Evolutionary conservation across 1,139 yeast species (phyloP), one percentile per base, ranked within the genome.

Genomic region (Taphrina communis): DNA sequence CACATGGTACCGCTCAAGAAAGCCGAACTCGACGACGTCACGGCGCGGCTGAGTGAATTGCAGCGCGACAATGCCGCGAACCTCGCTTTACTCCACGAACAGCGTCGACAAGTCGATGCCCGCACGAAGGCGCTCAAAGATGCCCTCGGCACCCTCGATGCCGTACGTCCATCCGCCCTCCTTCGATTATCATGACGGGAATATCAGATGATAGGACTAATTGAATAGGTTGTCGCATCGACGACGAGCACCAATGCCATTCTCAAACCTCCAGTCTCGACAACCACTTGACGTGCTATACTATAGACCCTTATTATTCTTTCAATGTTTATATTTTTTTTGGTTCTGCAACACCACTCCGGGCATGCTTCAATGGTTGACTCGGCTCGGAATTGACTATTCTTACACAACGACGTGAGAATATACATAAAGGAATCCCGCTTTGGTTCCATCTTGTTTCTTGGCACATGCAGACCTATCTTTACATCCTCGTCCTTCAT

Each of bases 1-100:
- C 68, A 65, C 52, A 31, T 65, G 50, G 11, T 65, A 17, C 68
- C 68, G 38, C 41, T 48, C 52, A 65, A 57, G 44, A 52, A 53
- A 17, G 50, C 41, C 14, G 68, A 65, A 48, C 52, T 65, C 36
- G 55, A 35, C 42, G 21, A 21, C 21, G 12, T 65, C 39, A 50
- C 25, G 17, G 38, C 35, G 19, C 39, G 31, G n/a, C 17, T 65
- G 14, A 38, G 36, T 1, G 42, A 17, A 12, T 17, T 65, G 44
- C 68, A 65, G 25, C 56, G 50, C 19, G 57, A 50, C 25, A 65
- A 65, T 50, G 57, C 53, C 14, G 21, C 8, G 17, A 39, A 25
- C 9, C 19, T 63, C 48, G 39, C 19, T 5, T n/a, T 25, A 12
- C 9, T 63, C 48, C 61, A 63, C 21, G 42, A 21, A 14, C 52